Evolutionary conservation across 306 rosid species (phyloP).

Genomic region (Begonia loranthoides): DNA sequence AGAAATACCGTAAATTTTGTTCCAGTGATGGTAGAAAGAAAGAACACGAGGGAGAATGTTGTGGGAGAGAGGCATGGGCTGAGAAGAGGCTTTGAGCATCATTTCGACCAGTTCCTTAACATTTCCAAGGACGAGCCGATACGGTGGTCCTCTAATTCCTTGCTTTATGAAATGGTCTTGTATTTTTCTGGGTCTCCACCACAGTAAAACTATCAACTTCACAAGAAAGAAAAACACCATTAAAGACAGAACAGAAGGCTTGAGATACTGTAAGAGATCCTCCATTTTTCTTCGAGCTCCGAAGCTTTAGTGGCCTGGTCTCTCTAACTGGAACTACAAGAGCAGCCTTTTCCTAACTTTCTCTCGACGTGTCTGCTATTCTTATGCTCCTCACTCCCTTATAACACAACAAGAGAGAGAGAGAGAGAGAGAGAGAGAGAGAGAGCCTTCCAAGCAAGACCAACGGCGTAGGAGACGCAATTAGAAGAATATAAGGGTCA

Average conservation of each 20-base stretch:
- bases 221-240: slow-evolving; percentile 18
- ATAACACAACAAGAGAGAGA: slow-evolving; percentile 9
- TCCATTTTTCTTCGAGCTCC: slow-evolving; percentile 26
- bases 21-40: slow-evolving; percentile 96
- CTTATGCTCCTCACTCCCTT: slow-evolving; percentile 21
- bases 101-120: slow-evolving; percentile 56
- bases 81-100: slow-evolving; percentile 90
- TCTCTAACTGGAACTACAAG: no score
- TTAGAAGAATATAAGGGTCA: slow-evolving; percentile 59
- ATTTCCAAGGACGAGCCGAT: slow-evolving; percentile 92
- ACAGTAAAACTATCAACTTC: slow-evolving; percentile 34
- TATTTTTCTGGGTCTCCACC: slow-evolving; percentile 88
- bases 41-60: slow-evolving; percentile 93
- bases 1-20: slow-evolving; percentile 63
- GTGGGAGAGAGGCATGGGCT: slow-evolving; percentile 65
- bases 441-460: slow-evolving; percentile 29
- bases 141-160: slow-evolving; percentile 94
- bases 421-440: slow-evolving; percentile 14
- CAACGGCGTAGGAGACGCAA: slow-evolving; percentile 99
- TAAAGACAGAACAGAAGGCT: slow-evolving; percentile 20
- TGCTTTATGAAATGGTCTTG: slow-evolving; percentile 62
- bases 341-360: no score
- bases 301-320: neutral
- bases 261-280: slow-evolving; percentile 22
- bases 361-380: slow-evolving; percentile 5